phyloP scores from a whole-genome alignment of 106 monocot species.

The Amphibolis antarctica region DNA sequence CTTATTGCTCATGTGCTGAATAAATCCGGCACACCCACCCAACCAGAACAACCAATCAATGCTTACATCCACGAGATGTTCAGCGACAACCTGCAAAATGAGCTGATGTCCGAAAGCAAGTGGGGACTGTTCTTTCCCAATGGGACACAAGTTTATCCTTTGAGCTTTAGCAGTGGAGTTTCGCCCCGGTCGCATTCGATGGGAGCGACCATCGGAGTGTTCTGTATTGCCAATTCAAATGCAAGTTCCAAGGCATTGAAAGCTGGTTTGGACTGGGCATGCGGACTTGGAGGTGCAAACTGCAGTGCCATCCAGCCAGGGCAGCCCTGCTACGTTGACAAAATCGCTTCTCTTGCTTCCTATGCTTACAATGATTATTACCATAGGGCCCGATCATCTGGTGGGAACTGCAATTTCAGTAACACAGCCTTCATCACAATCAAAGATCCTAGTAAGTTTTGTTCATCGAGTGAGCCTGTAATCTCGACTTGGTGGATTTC shows the following conservation, averaged over 20 bases:
- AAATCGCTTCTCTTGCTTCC: conserved; percentile 36
- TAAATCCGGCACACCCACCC: conserved; percentile 54
- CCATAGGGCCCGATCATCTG: conserved; percentile 24
- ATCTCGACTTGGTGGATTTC: not conserved
- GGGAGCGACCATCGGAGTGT: conserved; percentile 31
- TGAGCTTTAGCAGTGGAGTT: conserved; percentile 23
- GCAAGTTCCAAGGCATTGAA: conserved; percentile 38
- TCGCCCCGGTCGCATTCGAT: conserved; percentile 12
- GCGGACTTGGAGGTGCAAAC: conserved; percentile 68
- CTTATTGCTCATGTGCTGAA: conserved; percentile 58
- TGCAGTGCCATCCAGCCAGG: conserved; percentile 77
- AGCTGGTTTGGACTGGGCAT: conserved; percentile 83
- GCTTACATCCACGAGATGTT: conserved; percentile 73
- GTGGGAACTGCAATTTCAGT: conserved; percentile 46
- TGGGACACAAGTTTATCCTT: conserved; percentile 40
- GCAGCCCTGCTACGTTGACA: conserved; percentile 52
- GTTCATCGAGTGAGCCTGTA: not conserved
- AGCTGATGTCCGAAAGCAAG: conserved; percentile 49
- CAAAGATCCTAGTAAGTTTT: conserved; percentile 56
- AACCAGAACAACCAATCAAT: conserved; percentile 28
- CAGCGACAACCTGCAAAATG: conserved; percentile 53
- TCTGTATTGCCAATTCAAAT: conserved; percentile 70
- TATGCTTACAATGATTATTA: conserved; percentile 78
- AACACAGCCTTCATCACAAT: conserved; percentile 30
- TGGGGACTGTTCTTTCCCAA: conserved; percentile 78